Evolutionary conservation across 208 protist genomes (phyloP).

Genomic region (Endotrypanum monterogeii): DNA sequence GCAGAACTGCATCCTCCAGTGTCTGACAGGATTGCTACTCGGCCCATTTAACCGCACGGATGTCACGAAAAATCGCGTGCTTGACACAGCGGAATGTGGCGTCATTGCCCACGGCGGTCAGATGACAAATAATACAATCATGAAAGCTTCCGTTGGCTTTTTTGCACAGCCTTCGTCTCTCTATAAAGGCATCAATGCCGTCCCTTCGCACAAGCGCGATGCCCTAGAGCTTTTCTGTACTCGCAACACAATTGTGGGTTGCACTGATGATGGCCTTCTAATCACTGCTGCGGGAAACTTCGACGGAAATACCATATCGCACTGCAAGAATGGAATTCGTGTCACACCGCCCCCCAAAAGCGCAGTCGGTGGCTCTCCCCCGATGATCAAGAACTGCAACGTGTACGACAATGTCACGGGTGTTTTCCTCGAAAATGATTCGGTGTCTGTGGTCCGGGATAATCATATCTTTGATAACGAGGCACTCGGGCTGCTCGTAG

Average conservation of each 20-base stretch:
- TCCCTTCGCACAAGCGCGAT: constrained; percentile 42
- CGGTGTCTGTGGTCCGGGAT: constrained; percentile 36
- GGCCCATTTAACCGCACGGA: constrained; percentile 61
- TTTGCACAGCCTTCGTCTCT: constrained; percentile 46
- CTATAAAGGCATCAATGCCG: constrained; percentile 69
- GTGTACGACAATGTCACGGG: constrained; percentile 72
- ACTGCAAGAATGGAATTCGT: constrained; percentile 66
- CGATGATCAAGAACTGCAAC: constrained; percentile 46
- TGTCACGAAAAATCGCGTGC: constrained; percentile 59
- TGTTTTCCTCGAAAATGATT: constrained; percentile 51
- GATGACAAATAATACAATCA: constrained; percentile 70
- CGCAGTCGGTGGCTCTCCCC: constrained; percentile 11
- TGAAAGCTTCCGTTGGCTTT: constrained; percentile 47
- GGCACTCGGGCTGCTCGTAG: constrained; percentile 46
- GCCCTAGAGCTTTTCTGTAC: constrained; percentile 41
- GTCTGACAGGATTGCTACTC: constrained; percentile 40
- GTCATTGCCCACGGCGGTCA: constrained; percentile 64
- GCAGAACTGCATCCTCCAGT: constrained; percentile 53
- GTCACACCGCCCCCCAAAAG: constrained; percentile 28
- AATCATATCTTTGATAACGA: constrained; percentile 90
- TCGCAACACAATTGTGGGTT: constrained; percentile 64
- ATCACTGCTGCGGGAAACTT: constrained; percentile 54
- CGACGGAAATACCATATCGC: constrained; percentile 64
- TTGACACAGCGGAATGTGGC: constrained; percentile 53
- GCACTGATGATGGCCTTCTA: constrained; percentile 57